Conservation (phyloP, 352 stramenopile genomes). For the Phytophthora citrophthora region DNA sequence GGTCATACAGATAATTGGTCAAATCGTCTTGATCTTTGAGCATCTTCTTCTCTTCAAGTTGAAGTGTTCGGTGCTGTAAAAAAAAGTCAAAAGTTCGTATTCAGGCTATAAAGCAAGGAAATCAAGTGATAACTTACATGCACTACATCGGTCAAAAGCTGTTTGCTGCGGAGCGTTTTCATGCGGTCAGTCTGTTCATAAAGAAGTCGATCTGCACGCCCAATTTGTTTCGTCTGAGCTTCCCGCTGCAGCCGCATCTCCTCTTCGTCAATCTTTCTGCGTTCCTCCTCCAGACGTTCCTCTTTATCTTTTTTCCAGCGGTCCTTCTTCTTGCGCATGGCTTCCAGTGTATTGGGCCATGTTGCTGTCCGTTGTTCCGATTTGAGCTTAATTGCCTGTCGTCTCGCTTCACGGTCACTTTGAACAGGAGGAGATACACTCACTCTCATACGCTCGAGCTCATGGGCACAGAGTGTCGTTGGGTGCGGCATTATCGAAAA, state of each 20-base stretch:
- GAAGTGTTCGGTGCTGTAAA: conserved; percentile 74
- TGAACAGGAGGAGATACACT: conserved; percentile 71
- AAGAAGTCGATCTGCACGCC: conserved; percentile 82
- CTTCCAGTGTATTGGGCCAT: conserved; percentile 94
- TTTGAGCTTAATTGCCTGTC: conserved; percentile 70
- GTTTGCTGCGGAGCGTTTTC: conserved; percentile 89
- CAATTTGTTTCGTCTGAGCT: conserved; percentile 82
- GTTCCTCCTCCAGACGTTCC: conserved; percentile 77
- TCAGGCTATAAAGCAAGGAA: neutral
- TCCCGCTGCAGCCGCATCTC: conserved; percentile 80
- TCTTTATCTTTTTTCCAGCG: conserved; percentile 92
- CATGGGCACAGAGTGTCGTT: conserved; percentile 62
- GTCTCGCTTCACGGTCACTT: conserved; percentile 73
- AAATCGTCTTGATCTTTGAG: conserved; percentile 71
- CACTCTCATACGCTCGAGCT: conserved; percentile 73
- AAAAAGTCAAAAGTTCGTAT: neutral
- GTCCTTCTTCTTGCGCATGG: conserved; percentile 90
- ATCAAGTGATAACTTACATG: conserved; percentile 41
- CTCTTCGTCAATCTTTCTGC: conserved; percentile 79
- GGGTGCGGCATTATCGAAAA: conserved; percentile 36
- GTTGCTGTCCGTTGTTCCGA: conserved; percentile 82
- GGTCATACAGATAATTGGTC: conserved; percentile 57
- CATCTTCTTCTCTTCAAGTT: conserved; percentile 74
- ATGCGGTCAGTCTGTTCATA: conserved; percentile 94
- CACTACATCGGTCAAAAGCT: conserved; percentile 87